Percentiles rank a stretch among this genome's conserved stretches.
Evolutionary conservation across 2,329 filamentous ascomycete species (phyloP).

Genomic region (Penicillium sp.): DNA sequence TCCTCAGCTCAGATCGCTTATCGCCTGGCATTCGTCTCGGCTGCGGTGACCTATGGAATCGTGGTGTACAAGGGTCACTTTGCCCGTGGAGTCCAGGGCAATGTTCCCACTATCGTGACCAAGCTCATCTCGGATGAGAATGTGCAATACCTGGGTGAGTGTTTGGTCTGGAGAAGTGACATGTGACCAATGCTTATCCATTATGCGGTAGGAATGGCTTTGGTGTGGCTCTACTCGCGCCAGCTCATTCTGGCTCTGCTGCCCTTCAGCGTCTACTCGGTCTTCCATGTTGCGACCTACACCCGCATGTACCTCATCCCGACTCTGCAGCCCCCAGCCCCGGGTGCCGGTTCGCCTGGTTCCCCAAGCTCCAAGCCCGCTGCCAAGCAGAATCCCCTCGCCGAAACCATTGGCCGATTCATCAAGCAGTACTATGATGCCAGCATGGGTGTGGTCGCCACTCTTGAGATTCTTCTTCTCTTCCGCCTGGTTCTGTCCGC

Average conservation of each 20-base stretch:
- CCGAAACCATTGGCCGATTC: constrained; percentile 81
- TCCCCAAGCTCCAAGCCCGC: constrained; percentile 49
- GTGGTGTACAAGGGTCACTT: constrained; percentile 97
- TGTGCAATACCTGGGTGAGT: constrained; percentile 89
- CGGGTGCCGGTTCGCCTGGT: constrained; percentile 50
- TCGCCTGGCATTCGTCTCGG: constrained; percentile 81
- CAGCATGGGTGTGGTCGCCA: constrained; percentile 88
- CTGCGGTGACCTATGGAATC: constrained; percentile 89
- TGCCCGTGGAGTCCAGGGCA: constrained; percentile 67
- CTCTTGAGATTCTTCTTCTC: constrained; percentile 83
- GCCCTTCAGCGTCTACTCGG: constrained; percentile 91
- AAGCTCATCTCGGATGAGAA: constrained; percentile 82
- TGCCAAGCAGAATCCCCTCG: constrained; percentile 54
- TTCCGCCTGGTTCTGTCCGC: constrained; percentile 73
- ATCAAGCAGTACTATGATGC: constrained; percentile 97
- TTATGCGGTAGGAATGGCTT: constrained; percentile 65
- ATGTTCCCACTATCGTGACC: constrained; percentile 56
- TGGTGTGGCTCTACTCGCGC: constrained; percentile 88
- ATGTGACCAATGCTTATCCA: constrained; percentile 4
- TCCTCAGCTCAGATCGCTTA: constrained; percentile 76
- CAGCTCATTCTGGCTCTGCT: constrained; percentile 87
- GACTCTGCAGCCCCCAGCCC: constrained; percentile 64
- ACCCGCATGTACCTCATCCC: constrained; percentile 89
- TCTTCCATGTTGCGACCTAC: constrained; percentile 98
- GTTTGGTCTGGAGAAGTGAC: constrained; percentile 1